Evolutionary conservation across 345 rosid species (phyloP), one percentile per base, ranked within the genome.

Genomic region (Populus ilicifolia): DNA sequence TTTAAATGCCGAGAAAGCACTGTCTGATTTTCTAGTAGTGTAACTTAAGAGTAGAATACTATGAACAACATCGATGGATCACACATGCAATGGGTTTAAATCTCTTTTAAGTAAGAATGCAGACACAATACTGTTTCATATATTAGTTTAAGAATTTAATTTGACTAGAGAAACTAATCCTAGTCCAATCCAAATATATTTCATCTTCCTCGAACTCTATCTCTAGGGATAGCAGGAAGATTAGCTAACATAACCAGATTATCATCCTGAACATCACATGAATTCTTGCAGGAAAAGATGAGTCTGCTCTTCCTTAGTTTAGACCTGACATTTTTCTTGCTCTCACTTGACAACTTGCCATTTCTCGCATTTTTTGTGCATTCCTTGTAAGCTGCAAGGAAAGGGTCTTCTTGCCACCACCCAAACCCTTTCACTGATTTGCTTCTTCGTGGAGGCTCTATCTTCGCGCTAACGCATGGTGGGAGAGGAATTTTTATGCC

Each of bases 381-480:
- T 79, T 88, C 89, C 83, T 88, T 89, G 69, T 83, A 89, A 44
- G 95, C 95, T 9, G 80, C 88, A 25, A 89, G 81, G 68, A 91
- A 91, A 30, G 95, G 95, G 77, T 90, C 94, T 30, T 87, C 83
- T 30, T 77, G 82, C 88, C 77, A 83, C 85, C 85, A 74, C 71
- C 81, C 69, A 13, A 83, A 70, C 16, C 85, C 87, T 86, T 82
- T 89, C 6, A 69, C 12, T 4, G 94, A 88, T 21, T 23, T 25
- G 71, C 84, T 86, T 69, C 89, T 80, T 16, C 43, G 64, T 0
- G 80, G 80, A 8, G 72, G 69, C 36, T 67, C 78, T 52, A 66
- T 7, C 3, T 61, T 81, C 29, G 82, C 69, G 50, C 50, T 46
- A 17, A 14, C 50, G 76, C 85, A 81, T 13, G 88, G 87, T 44